Conservation (phyloP, 345 rosid species). For the Linum tenue region DNA sequence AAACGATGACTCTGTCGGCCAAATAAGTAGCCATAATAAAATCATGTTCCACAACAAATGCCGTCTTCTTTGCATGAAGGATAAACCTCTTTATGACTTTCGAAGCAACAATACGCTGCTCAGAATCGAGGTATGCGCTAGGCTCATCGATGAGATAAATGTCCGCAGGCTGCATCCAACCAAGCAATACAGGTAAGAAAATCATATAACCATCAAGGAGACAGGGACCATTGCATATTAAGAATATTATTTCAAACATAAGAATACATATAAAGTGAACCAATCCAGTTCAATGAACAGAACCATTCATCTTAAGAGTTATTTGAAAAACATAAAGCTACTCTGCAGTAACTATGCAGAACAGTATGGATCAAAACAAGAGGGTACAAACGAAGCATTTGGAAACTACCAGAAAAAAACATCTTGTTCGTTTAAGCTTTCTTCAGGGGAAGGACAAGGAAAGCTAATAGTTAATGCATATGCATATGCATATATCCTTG, state of each 20-base stretch:
- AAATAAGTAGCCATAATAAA: constrained; percentile 95
- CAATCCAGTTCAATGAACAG: background rate
- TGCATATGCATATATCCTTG: too few relatives aligned
- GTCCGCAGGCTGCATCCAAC: constrained; percentile 78
- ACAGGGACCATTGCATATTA: background rate
- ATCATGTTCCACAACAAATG: constrained; percentile 97
- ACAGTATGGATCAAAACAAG: background rate
- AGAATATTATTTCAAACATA: too few relatives aligned
- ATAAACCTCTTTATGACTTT: constrained; percentile 97
- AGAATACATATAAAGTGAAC: too few relatives aligned
- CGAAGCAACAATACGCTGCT: constrained; percentile 97
- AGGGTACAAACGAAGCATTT: background rate
- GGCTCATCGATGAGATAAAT: constrained; percentile 97
- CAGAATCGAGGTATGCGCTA: constrained; percentile 97
- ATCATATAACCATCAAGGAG: background rate
- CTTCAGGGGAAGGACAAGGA: background rate
- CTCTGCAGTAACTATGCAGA: background rate
- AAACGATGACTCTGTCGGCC: constrained; percentile 91
- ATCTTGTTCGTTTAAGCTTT: background rate
- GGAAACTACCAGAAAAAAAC: background rate
- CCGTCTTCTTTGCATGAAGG: constrained; percentile 97
- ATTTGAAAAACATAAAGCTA: background rate
- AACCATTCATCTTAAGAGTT: background rate
- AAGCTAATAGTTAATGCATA: too few relatives aligned
- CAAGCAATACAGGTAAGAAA: constrained; percentile 5